Conservation (phyloP, 805 yeast genomes). For the Kazachstania kunashirensis region DNA sequence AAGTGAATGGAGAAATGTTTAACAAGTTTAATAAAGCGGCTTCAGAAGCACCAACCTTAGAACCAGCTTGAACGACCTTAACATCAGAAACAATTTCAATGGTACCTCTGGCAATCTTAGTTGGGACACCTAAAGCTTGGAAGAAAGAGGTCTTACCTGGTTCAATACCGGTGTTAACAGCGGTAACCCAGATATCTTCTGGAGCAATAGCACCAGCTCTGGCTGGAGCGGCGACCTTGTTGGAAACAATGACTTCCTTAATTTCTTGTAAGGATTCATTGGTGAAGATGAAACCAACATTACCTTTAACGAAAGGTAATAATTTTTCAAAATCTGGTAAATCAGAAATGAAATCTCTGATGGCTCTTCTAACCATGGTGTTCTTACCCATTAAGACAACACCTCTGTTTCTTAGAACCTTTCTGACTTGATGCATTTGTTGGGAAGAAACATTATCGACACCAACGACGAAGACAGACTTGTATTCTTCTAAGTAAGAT, state of each 20-base stretch:
- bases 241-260: conserved; percentile 78
- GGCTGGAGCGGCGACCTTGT: conserved; percentile 99
- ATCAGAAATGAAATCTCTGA: conserved; percentile 89
- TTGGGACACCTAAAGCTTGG: conserved; percentile 99
- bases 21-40: conserved; percentile 98
- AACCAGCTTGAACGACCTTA: conserved; percentile 80
- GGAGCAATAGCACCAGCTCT: conserved; percentile 99
- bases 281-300: conserved; percentile 99
- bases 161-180: conserved; percentile 99
- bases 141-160: conserved; percentile 99
- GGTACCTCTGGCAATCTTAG: conserved; percentile 99
- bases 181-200: conserved; percentile 93
- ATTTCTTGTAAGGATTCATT: conserved; percentile 84
- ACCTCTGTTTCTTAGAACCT: conserved; percentile 88
- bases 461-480: conserved; percentile 97
- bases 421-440: conserved; percentile 99
- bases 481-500: conserved; percentile 91
- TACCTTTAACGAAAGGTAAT: conserved; percentile 92
- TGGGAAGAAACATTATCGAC: conserved; percentile 99
- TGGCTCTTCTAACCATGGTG: conserved; percentile 99
- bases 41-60: conserved; percentile 97
- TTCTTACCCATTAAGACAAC: conserved; percentile 99
- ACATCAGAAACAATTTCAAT: conserved; percentile 97
- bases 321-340: conserved; percentile 93
- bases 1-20: conserved; percentile 99